Percentiles rank a stretch among this genome's conserved stretches.
phyloP scores from a whole-genome alignment of 1,284 basidiomycete species.

The Leccinum cinnamomeum region DNA sequence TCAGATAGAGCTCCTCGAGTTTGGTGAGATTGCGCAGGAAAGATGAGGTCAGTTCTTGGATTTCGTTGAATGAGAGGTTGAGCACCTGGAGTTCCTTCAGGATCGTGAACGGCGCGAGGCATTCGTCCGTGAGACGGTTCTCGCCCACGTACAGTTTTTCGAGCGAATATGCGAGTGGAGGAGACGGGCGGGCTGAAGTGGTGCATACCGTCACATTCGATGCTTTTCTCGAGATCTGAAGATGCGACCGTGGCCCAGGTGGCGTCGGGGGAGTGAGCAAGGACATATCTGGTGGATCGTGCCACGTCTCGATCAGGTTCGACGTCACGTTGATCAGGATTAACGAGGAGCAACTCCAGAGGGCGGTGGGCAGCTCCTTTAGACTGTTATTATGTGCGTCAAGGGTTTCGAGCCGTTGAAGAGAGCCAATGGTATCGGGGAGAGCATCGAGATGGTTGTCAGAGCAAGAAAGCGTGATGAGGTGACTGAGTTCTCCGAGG shows the following conservation, averaged over 20 bases:
- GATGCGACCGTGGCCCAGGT: conserved; percentile 17
- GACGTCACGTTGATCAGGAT: conserved; percentile 84
- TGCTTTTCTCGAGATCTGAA: conserved; percentile 27
- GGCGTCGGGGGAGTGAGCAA: conserved; percentile 13
- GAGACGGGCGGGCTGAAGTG: conserved; percentile 40
- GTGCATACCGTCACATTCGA: conserved; percentile 25
- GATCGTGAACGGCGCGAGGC: conserved; percentile 72
- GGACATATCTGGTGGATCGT: conserved; percentile 50
- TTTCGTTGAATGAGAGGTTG: conserved; percentile 95
- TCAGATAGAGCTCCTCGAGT: conserved; percentile 89
- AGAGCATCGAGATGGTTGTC: conserved; percentile 86
- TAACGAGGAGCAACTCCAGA: conserved; percentile 88
- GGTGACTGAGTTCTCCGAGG: conserved; percentile 69
- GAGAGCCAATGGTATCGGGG: conserved; percentile 75
- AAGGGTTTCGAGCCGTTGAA: conserved; percentile 74
- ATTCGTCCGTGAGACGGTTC: conserved; percentile 85
- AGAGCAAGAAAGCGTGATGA: conserved; percentile 81
- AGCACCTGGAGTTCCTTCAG: conserved; percentile 79
- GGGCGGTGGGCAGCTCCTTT: conserved; percentile 66
- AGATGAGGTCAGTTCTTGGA: conserved; percentile 82
- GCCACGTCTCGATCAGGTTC: conserved; percentile 80
- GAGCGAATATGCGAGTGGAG: conserved; percentile 73
- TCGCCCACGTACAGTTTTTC: conserved; percentile 86
- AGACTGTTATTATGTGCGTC: conserved; percentile 95
- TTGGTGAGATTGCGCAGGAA: conserved; percentile 71